Evolutionary conservation across 495 filamentous ascomycete species (phyloP), one percentile per base, ranked within the genome.

Genomic region (Neurospora sp.): DNA sequence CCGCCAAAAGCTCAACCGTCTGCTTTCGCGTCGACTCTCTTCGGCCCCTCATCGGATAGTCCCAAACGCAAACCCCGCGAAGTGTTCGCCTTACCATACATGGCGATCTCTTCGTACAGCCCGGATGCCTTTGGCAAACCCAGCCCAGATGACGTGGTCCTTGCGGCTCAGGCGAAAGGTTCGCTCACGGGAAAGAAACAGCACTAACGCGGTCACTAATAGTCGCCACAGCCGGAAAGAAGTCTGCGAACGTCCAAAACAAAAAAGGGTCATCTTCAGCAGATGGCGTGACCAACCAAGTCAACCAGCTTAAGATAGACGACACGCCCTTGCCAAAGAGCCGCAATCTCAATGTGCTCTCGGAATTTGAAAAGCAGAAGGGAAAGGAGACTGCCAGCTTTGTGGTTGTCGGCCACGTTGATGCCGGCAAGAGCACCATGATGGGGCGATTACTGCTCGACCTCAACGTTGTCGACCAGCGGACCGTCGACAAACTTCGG

Each of bases 351-450:
- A 88, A 98, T 79, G 94, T 98, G 6, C 76, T 95, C 13, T 88
- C 89, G 59, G 95, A 95, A 75, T 96, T 92, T 77, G 87, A 90
- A 77, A 94, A 91, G 73, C 85, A 87, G 31, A 90, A 89, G 45
- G 85, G 85, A 74, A 99, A 98, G 82, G 91, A 91, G 72, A 89
- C 88, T 42, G 94, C 93, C 69, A 98, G 93, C 77, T 98, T 99
- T 83, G 94, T 98, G 15, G 96, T 99, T 6, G 95, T 99, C 77
- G 94, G 96, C 42, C 96, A 99, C 82, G 96, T 99, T 66, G 96
- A 99, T 82, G 94, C 95, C 59, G 96, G 96, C 38, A 99, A 99
- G 82, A 97, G 94, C 82, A 99, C 96, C 19, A 85, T 99, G 21
- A 98, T 98, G 96, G 96, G 96, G 11, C 89, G 96, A 19, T 83